Base-by-base conservation (phyloP, 148 eudicot species). In the Camellia sinensis region DNA sequence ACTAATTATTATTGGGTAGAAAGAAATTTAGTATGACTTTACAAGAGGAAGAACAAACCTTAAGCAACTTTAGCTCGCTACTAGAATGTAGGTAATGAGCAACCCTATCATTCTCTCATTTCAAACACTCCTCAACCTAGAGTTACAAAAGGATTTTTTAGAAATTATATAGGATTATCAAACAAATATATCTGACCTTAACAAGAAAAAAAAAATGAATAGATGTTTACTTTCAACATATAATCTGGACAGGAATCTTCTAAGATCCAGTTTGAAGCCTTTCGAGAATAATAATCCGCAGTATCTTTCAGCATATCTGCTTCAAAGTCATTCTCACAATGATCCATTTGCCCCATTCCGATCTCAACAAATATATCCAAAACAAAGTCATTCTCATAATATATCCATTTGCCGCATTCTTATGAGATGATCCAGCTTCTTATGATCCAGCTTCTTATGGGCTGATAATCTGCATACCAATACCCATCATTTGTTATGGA, bases 171-270 rank as follows among this genome's bases (percentile, higher is more conserved):
- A 61, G 22, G 66, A 15, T 8, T 11, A 48, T 40, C 48, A 45
- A 12, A 48, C 37, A 77, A 7, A 71, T 40, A 60, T 59, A 81
- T 46, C 18, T 8, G 22, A 79, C 67, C 70, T 69, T 77, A 46
- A 67, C 19, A 12, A n/a, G 50, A 69, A 19, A 71, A n/a, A n/a
- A 17, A 63, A 48, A 68, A 11, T 53, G 44, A n/a, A n/a, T 40
- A 45, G 73, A 76, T 73, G 41, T 46, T 82, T 84, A 88, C 97
- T 87, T 95, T 95, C 80, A 90, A 80, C 98, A 93, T 95, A 83
- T 93, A 95, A 75, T 92, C 97, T 2, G 98, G 94, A 87, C 97
- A 95, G 48, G 98, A 91, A 84, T 95, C 97, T 81, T 93, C 93
- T 61, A 90, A 80, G 75, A 92, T 89, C 98, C 97, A 95, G 84